Percentiles rank a stretch among this genome's conserved stretches.
phyloP scores from a whole-genome alignment of 768 basidiomycete species.

The Basidioascus undulatus region DNA sequence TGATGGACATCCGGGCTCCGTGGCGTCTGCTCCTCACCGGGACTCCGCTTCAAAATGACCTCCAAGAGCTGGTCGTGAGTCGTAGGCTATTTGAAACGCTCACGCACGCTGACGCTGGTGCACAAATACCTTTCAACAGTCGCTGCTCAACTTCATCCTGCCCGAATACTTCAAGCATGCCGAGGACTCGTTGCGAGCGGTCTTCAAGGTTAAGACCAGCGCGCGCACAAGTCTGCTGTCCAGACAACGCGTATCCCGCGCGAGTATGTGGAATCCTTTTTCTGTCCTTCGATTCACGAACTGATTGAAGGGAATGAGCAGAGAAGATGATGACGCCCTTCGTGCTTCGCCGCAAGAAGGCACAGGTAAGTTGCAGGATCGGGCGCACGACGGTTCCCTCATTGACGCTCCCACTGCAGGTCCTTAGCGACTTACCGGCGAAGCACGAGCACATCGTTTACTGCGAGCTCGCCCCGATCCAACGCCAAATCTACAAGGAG shows the following conservation, averaged over 20 bases:
- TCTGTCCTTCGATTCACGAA: too few species aligned
- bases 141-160: conserved; percentile 90
- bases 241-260: conserved; percentile 70
- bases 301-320: too few species aligned
- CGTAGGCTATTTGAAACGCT: neutral
- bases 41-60: conserved; percentile 53
- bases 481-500: conserved; percentile 61
- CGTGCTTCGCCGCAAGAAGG: conserved; percentile 85
- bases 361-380: conserved; percentile 32
- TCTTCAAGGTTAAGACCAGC: conserved; percentile 94
- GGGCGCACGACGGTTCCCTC: too few species aligned
- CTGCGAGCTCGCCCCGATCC: conserved; percentile 73
- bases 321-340: conserved; percentile 99
- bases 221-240: conserved; percentile 68
- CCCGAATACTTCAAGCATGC: conserved; percentile 62
- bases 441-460: conserved; percentile 85
- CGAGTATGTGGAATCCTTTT: too few species aligned
- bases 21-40: conserved; percentile 89
- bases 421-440: conserved; percentile 72
- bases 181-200: conserved; percentile 57
- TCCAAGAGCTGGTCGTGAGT: conserved; percentile 25
- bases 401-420: conserved; percentile 23
- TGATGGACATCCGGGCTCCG: conserved; percentile 57
- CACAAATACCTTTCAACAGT: conserved; percentile 27
- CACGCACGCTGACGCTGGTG: neutral